A percentile compares a stretch with the other conserved stretches of the same genome.
phyloP scores from a whole-genome alignment of 2,329 filamentous ascomycete species.

The Pyricularia sp. region DNA sequence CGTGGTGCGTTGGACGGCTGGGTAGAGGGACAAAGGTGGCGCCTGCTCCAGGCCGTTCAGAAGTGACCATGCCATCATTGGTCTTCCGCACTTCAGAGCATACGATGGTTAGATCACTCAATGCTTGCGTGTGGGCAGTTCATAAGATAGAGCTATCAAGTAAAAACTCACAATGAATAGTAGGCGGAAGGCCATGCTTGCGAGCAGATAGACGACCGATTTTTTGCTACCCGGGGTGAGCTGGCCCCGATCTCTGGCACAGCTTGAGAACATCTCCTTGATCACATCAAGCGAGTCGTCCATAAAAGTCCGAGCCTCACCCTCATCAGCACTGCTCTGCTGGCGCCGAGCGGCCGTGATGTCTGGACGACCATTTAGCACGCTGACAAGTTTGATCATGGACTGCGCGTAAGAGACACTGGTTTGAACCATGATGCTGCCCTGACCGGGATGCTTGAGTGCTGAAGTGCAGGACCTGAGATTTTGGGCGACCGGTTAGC shows the following conservation, averaged over 20 bases:
- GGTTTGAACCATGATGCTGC: conserved; percentile 72
- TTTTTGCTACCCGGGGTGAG: conserved; percentile 72
- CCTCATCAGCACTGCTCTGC: conserved; percentile 45
- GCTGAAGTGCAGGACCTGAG: conserved; percentile 67
- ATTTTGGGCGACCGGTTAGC: not conserved
- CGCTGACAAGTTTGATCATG: conserved; percentile 75
- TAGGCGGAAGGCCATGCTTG: conserved; percentile 81
- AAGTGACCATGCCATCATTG: conserved; percentile 4
- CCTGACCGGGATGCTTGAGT: conserved; percentile 68
- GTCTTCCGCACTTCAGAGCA: conserved; percentile 1
- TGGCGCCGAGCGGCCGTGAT: conserved; percentile 51
- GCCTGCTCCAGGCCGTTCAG: conserved; percentile 51
- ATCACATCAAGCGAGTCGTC: conserved; percentile 85
- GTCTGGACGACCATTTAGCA: conserved; percentile 70
- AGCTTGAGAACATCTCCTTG: conserved; percentile 84
- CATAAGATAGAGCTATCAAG: not conserved
- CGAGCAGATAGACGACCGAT: conserved; percentile 81
- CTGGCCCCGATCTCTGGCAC: conserved; percentile 70
- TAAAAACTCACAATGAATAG: conserved; percentile 61
- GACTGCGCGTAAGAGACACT: conserved; percentile 75
- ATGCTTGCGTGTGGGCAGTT: not conserved
- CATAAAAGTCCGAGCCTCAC: conserved; percentile 65
- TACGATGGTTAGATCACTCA: conserved; percentile 1
- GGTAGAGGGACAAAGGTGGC: conserved; percentile 68
- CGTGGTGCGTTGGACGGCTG: conserved; percentile 77